Evolutionary conservation across 2,329 filamentous ascomycete species (phyloP).

Genomic region (Curvularia sp.): DNA sequence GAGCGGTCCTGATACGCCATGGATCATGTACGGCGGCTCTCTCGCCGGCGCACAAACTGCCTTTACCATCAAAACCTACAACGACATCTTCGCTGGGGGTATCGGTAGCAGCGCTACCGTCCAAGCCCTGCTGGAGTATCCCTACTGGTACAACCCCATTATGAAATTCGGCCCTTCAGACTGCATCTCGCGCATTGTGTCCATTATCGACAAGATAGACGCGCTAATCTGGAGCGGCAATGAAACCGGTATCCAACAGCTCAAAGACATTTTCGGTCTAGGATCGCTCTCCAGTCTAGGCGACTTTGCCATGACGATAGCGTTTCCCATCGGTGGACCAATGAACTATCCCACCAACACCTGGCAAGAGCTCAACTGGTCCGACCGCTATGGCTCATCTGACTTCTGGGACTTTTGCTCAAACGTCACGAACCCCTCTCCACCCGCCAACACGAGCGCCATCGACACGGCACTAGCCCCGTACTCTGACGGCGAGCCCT

Average conservation of each 20-base stretch:
- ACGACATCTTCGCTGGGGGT: slow-evolving; percentile 57
- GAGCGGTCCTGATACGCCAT: slow-evolving; percentile 56
- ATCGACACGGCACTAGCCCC: slow-evolving; percentile 58
- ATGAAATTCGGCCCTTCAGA: slow-evolving; percentile 60
- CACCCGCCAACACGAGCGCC: slow-evolving; percentile 54
- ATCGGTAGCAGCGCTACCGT: slow-evolving; percentile 59
- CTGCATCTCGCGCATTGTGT: slow-evolving; percentile 59
- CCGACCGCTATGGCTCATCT: slow-evolving; percentile 49
- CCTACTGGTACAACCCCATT: slow-evolving; percentile 60
- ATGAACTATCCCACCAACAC: slow-evolving; percentile 60
- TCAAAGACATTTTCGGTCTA: slow-evolving; percentile 60
- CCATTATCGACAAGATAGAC: slow-evolving; percentile 61
- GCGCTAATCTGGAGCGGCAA: slow-evolving; percentile 55
- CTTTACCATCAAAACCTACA: slow-evolving; percentile 58
- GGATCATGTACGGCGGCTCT: slow-evolving; percentile 57
- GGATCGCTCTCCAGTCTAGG: slow-evolving; percentile 54
- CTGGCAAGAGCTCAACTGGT: slow-evolving; percentile 64
- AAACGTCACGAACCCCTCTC: slow-evolving; percentile 59
- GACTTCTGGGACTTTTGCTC: slow-evolving; percentile 63
- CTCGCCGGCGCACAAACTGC: slow-evolving; percentile 56
- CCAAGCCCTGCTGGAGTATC: slow-evolving; percentile 54
- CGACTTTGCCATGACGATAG: slow-evolving; percentile 60
- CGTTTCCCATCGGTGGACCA: slow-evolving; percentile 57
- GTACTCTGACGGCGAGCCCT: slow-evolving; percentile 59
- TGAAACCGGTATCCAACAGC: slow-evolving; percentile 52